These are phyloP conservation scores for Chloropicon primus DNA, from an alignment of 139 green algal species.

Conservation along the genomic window DNA sequence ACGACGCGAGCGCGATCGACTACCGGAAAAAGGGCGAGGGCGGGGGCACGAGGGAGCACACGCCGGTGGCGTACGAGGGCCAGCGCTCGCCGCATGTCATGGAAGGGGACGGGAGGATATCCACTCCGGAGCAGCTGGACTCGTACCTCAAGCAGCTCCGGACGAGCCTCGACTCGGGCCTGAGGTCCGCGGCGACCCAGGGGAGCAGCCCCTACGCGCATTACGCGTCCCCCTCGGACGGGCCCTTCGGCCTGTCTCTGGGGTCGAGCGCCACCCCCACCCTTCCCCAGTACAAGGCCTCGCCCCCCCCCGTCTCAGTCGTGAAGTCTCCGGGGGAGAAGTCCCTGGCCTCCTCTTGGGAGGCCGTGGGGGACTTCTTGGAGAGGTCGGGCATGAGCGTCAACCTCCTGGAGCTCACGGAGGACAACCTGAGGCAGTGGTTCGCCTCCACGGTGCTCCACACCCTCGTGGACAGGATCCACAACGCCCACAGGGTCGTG, in stretches of 20 bases:
- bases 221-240: not conserved
- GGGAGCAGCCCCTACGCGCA: not conserved
- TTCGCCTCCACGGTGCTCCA: not conserved
- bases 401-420: not conserved
- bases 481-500: not conserved
- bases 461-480: not conserved
- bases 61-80: not conserved
- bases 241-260: not conserved
- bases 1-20: not conserved
- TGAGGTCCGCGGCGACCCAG: not conserved
- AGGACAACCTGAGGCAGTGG: not conserved
- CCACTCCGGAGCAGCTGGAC: not conserved
- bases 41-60: not conserved
- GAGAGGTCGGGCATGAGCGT: not conserved
- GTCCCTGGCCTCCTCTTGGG: not conserved
- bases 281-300: not conserved
- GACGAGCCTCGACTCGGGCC: not conserved
- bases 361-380: not conserved
- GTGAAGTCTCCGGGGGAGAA: not conserved
- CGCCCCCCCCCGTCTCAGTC: not conserved
- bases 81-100: not conserved
- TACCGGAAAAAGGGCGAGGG: not conserved
- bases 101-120: not conserved
- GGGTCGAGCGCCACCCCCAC: not conserved
- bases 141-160: not conserved